phyloP scores from a whole-genome alignment of 208 protist genomes.

The Zelonia costaricensis region DNA sequence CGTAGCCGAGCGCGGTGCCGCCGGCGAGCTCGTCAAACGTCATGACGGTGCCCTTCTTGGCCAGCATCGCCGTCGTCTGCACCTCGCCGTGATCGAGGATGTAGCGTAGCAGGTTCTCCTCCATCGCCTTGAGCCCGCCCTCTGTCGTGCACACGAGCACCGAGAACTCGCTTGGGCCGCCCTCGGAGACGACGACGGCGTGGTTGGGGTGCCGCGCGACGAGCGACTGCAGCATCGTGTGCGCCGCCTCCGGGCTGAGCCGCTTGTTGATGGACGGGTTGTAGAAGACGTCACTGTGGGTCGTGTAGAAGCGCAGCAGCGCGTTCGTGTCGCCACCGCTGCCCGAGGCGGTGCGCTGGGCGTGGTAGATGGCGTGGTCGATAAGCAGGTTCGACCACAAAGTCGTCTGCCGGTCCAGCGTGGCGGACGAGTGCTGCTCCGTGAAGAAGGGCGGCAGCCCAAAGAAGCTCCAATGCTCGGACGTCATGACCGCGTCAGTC shows the following conservation, averaged over 20 bases:
- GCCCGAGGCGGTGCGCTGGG: conserved; percentile 13
- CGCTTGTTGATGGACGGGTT: conserved; percentile 66
- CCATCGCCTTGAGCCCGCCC: conserved; percentile 67
- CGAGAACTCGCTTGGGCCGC: conserved; percentile 40
- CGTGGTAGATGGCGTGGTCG: conserved; percentile 80
- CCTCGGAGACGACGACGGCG: conserved; percentile 36
- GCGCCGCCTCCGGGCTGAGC: conserved; percentile 48
- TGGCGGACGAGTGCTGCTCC: conserved; percentile 59
- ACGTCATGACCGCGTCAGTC: conserved; percentile 11
- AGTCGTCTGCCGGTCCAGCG: conserved; percentile 52
- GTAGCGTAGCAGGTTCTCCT: conserved; percentile 71
- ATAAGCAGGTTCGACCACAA: conserved; percentile 73
- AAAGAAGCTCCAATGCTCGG: conserved; percentile 81
- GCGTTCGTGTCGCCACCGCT: conserved; percentile 19
- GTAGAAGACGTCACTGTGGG: conserved; percentile 76
- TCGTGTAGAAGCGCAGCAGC: conserved; percentile 66
- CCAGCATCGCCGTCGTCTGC: conserved; percentile 73
- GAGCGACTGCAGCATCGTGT: conserved; percentile 64
- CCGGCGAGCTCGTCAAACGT: conserved; percentile 86
- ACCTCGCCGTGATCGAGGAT: conserved; percentile 79
- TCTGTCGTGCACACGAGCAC: conserved; percentile 73
- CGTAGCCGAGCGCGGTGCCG: conserved; percentile 32
- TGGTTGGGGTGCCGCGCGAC: conserved; percentile 65
- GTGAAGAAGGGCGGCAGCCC: conserved; percentile 88
- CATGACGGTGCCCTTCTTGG: conserved; percentile 83